Base-by-base conservation (phyloP, 75 land plant species). In the Ceratopteris richardii region DNA sequence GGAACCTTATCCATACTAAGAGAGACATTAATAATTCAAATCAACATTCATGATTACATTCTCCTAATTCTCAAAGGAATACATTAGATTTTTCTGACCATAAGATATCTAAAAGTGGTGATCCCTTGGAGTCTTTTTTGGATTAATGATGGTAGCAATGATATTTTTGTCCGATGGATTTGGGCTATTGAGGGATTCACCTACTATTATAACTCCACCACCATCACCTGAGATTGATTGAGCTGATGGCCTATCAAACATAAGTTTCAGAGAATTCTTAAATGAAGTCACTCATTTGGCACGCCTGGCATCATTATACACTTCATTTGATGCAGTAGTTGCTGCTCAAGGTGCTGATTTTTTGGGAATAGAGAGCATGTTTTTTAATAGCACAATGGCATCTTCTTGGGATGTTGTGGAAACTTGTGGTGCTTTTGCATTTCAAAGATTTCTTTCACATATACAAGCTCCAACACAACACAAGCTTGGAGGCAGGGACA, bases 371-470 rank as follows among this genome's bases (percentile, higher is more conserved):
- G 48, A 46, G 14, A 71, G 37, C 36, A 46, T 41, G 40, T 40
- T 70, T 5, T 4, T 33, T 3, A 47, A 46, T 43, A 44, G 57
- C 62, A 42, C 55, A 22, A 64, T 66, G 28, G 18, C 59, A 31
- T 18, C 59, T 12, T 68, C 86, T 17, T 88, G 82, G 85, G 82
- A 77, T 81, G 85, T 66, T 55, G 76, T 85, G 52, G 93, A 85
- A 63, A 79, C 93, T 19, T 72, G 93, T 65, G 93, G 85, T 79
- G 93, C 66, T n/a, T 88, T 88, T 70, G 71, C 78, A 29, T 88
- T 88, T 60, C 67, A 48, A 51, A 77, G 66, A 62, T 48, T 55
- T 31, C 30, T 66, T 39, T 29, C 51, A 66, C 10, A 24, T 28
- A 22, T 57, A 23, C 24, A 20, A 17, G 58, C 52, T 2, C 43